Evolutionary conservation across 805 yeast genomes (phyloP), one percentile per base, ranked within the genome.

Genomic region (Candida lessepsii): DNA sequence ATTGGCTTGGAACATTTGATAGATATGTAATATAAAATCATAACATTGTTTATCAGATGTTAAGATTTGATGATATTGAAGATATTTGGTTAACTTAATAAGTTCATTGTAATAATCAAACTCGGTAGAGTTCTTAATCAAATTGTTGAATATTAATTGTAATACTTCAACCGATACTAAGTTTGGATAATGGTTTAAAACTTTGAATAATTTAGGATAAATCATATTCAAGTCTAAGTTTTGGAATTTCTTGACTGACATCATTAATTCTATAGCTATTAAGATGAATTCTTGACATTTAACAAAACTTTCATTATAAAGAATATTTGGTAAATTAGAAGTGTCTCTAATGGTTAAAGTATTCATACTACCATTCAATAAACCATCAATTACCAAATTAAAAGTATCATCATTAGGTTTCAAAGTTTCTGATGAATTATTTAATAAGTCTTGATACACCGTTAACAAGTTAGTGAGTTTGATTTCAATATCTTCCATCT

Each of bases 391-490:
- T 4, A 75, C 56, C 1, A 63, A 56, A 49, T 75, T 65, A 57
- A 77, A 83, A 6, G 86, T 81, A 14, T 63, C 65, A 29, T 56
- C 51, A 18, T 73, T 67, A 13, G 93, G 93, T 53, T 76, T 80
- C 17, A 74, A 24, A 6, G 14, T 19, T 9, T 36, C 45, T 13
- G 34, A 27, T 2, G 38, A 20, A 16, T 37, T 38, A 4, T 41
- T 53, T 27, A 84, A 65, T 54, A 83, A 62, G 50, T 82, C 89
- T 37, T 84, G 85, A 54, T 84, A 84, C 25, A 82, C 79, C 15
- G 78, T 81, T 47, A 84, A 61, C 42, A 84, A 56, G 39, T 73
- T 76, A 2, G 86, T 82, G 55, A 84, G 66, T 53, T 74, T 76
- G 33, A 72, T 73, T 54, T 84, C 88, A 5, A 76, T 59, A 18